These are phyloP conservation scores for Septoria petroselini DNA, from an alignment of 2,329 filamentous ascomycete species.

Conservation along the genomic window DNA sequence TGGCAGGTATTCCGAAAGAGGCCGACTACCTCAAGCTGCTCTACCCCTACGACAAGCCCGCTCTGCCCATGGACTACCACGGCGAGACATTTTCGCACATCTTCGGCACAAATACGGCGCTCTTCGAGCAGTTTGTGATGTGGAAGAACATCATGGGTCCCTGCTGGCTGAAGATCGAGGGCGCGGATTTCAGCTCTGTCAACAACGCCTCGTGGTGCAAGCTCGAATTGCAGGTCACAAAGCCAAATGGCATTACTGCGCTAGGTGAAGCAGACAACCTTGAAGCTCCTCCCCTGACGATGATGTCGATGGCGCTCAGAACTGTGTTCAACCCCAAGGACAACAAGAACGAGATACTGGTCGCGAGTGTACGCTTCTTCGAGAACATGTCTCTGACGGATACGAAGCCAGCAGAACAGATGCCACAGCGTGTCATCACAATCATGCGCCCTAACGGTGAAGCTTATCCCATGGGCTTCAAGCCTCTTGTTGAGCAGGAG, in stretches of 20 bases:
- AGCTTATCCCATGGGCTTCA: constrained; percentile 82
- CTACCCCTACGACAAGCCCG: constrained; percentile 84
- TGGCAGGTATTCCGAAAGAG: constrained; percentile 81
- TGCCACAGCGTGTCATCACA: constrained; percentile 88
- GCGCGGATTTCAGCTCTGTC: constrained; percentile 76
- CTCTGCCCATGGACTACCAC: constrained; percentile 64
- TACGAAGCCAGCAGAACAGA: constrained; percentile 80
- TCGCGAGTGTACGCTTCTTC: constrained; percentile 88
- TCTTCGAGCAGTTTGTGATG: constrained; percentile 97
- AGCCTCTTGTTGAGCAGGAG: constrained; percentile 69
- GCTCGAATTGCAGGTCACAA: constrained; percentile 77
- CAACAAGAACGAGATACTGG: constrained; percentile 93
- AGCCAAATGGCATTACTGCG: constrained; percentile 71
- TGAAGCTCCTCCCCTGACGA: constrained; percentile 79
- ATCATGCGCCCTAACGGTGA: constrained; percentile 73
- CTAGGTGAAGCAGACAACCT: constrained; percentile 75
- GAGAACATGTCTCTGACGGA: constrained; percentile 84
- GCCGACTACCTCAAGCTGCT: constrained; percentile 91
- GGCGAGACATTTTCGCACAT: constrained; percentile 92
- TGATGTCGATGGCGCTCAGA: constrained; percentile 92
- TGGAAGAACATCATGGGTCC: constrained; percentile 99
- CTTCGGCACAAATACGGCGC: constrained; percentile 86
- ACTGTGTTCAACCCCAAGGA: constrained; percentile 85
- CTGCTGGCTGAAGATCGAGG: constrained; percentile 90
- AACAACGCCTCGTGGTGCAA: constrained; percentile 97